phyloP scores from a whole-genome alignment of 371 early-diverging fungal species.

The Mucor mucedo region DNA sequence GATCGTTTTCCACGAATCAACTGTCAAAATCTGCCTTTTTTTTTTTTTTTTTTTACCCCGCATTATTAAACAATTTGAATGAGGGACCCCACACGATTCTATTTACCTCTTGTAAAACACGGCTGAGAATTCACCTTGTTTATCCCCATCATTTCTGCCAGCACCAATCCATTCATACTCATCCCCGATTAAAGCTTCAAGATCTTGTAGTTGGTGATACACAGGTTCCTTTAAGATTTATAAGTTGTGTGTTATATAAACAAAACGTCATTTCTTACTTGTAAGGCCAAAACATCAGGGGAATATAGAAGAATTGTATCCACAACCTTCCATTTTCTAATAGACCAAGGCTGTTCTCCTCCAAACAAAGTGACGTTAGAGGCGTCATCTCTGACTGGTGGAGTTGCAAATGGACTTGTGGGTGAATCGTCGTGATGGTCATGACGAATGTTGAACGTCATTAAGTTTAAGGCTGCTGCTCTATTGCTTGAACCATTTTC shows the following conservation, averaged over 20 bases:
- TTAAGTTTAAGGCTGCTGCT: slow-evolving; percentile 30
- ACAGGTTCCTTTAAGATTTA: slow-evolving; percentile 46
- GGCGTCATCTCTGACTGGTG: slow-evolving; percentile 24
- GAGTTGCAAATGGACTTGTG: slow-evolving; percentile 33
- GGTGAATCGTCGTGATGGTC: slow-evolving; percentile 33
- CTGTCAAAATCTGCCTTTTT: slow-evolving; percentile 32
- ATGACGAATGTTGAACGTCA: slow-evolving; percentile 54
- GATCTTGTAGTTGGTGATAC: slow-evolving; percentile 50
- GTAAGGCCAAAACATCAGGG: slow-evolving; percentile 53
- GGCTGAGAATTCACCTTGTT: slow-evolving; percentile 49
- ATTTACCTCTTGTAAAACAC: slow-evolving; percentile 51
- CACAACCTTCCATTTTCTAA: slow-evolving; percentile 52
- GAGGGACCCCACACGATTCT: not conserved
- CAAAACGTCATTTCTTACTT: slow-evolving; percentile 26
- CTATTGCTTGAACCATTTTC: not conserved
- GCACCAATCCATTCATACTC: slow-evolving; percentile 58
- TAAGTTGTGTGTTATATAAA: not conserved
- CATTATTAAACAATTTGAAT: not conserved
- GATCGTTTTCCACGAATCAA: slow-evolving; percentile 38
- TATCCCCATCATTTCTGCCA: slow-evolving; percentile 55
- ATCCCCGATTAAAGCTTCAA: slow-evolving; percentile 45
- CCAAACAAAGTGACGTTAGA: slow-evolving; percentile 22
- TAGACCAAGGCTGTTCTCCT: slow-evolving; percentile 53
- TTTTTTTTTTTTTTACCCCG: not conserved
- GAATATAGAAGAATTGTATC: slow-evolving; percentile 51